Evolutionary conservation across 768 basidiomycete genomes (phyloP).

Genomic region (Termitomyces eurrhizus): DNA sequence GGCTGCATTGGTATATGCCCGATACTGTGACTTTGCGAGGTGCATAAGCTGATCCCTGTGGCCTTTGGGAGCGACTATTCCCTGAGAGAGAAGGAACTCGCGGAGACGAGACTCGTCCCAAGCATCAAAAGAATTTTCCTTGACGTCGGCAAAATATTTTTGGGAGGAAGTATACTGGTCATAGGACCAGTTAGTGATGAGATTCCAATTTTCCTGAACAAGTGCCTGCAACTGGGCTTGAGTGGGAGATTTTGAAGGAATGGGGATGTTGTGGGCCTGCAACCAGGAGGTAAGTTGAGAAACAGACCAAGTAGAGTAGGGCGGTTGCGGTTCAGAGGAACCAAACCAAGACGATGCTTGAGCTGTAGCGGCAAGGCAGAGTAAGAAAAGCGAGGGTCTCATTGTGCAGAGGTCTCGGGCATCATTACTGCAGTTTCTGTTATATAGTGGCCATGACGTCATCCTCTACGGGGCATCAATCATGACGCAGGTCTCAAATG

Average conservation of each 20-base stretch:
- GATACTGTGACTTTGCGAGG: constrained; percentile 70
- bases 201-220: constrained; percentile 64
- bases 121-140: constrained; percentile 61
- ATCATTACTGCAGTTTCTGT: not conserved
- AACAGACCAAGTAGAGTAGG: constrained; percentile 55
- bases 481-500: constrained; percentile 13
- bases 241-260: constrained; percentile 42
- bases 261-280: constrained; percentile 54
- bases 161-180: constrained; percentile 66
- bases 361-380: constrained; percentile 29
- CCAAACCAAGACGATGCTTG: constrained; percentile 53
- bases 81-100: constrained; percentile 82
- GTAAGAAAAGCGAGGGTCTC: constrained; percentile 25
- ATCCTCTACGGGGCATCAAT: constrained; percentile 13
- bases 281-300: constrained; percentile 68
- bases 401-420: constrained; percentile 14
- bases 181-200: constrained; percentile 49
- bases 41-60: constrained; percentile 76
- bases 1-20: constrained; percentile 56
- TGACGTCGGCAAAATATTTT: constrained; percentile 53
- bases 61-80: constrained; percentile 77
- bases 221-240: constrained; percentile 37
- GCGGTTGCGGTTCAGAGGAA: constrained; percentile 28
- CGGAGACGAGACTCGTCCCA: constrained; percentile 87
- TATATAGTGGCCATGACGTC: constrained; percentile 19